Base-by-base conservation (phyloP, 805 yeast species). In the Sungouiozyma ichnusensis region DNA sequence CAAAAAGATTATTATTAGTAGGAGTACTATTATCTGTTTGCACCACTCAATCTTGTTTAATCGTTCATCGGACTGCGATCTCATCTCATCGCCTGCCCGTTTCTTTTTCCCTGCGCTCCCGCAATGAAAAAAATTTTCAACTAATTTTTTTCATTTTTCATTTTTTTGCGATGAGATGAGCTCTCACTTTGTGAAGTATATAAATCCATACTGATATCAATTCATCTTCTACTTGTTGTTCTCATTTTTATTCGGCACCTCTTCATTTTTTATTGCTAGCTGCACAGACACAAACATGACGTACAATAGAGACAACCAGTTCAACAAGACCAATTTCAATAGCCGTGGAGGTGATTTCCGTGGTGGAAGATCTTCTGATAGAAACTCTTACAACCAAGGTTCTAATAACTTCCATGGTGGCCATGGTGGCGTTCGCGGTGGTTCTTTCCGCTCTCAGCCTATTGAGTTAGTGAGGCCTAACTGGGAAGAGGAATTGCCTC, bases 401-500 rank as follows among this genome's bases (percentile, higher is more conserved):
- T 64, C 67, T 44, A 62, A 67, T 45, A 65, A 19, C 35, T 24
- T 69, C 35, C 58, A 63, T 35, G 56, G 58, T 29, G 40, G 36
- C 31, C 19, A 38, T 17, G 41, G 63, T 55, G 53, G 63, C 35
- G 36, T 66, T 44, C 71, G 73, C 45, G 70, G 67, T 46, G 36
- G 44, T 16, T 6, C 11, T 16, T 20, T 35, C 18, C 49, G 68
- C 45, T 42, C 42, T 16, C 51, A 49, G 38, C 64, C 68, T 40
- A 60, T 62, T 47, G 67, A 67, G 39, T 48, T 65, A 41, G 60
- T 67, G 37, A 72, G 72, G 50, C 97, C 88, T 55, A 77, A 82
- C 48, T 92, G 92, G 85, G 92, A 85, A 63, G 52, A 76, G 41
- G 81, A 74, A 46, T 40, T 57, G 41, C 57, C 60, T 36, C 64